Evolutionary conservation across 2,329 filamentous ascomycete species (phyloP), one percentile per base, ranked within the genome.

Genomic region (Sporothrix dimorphospora): DNA sequence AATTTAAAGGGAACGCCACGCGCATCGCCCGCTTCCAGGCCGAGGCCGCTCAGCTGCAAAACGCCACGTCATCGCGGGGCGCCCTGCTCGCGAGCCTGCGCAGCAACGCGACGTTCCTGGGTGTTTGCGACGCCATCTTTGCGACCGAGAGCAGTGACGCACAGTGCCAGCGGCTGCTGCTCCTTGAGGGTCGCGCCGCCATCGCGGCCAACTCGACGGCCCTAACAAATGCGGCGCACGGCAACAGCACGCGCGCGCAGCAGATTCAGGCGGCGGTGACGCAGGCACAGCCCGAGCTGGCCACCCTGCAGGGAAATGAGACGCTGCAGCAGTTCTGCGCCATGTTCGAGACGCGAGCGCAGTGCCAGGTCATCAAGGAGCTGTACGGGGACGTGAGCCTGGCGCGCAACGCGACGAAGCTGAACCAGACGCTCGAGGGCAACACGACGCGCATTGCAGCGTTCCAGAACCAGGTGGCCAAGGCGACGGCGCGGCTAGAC

Each of bases 1-100:
- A 78, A 61, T 78, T 79, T 63, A 74, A 80, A 27, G 78, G 78
- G 76, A 80, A 83, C 73, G 77, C 81, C 40, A 82, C 81, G 53
- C 78, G 78, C 69, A 78, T 79, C 5, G 79, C 78, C 24, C 76
- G 7, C 80, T 19, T 68, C 21, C 53, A 24, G n/a, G n/a, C 8
- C 61, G 78, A 78, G 73, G 78, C 79, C 5, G 79, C 77, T 12
- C 76, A 76, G 34, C 78, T 83, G 76, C 79, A 83, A 77, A 77
- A 79, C 71, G 81, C 82, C 76, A 80, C 80, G 2, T 75, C 79
- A 21, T 71, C 76, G 4, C 77, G 76, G 4, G 75, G 78, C 1
- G 75, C 78, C 30, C 75, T 76, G 73, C 79, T 82, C 68, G 73
- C 76, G 27, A 75, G 77, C 6, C 75, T 83, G 70, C 69, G 78